Evolutionary conservation across 1,284 basidiomycete species (phyloP).

Genomic region (Puccinia coronata): DNA sequence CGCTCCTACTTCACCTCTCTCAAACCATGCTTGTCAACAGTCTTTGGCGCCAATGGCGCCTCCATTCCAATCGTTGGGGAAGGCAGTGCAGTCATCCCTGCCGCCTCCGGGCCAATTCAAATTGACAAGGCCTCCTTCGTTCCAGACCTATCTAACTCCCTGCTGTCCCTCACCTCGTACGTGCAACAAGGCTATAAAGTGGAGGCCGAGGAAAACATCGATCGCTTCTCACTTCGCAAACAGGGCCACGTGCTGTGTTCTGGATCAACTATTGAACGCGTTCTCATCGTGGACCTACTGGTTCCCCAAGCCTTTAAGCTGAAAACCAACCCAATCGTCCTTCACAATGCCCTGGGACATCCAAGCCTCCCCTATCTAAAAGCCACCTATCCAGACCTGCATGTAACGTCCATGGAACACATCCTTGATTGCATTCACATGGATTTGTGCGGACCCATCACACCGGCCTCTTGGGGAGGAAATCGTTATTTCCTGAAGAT

Average conservation of each 20-base stretch:
- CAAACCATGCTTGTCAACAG: neutral
- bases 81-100: neutral
- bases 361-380: neutral
- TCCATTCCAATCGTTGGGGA: neutral
- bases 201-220: too few species aligned
- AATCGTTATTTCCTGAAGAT: constrained; percentile 8
- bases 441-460: neutral
- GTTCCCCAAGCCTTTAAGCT: neutral
- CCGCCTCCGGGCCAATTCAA: neutral
- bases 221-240: too few species aligned
- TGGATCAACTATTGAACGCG: neutral
- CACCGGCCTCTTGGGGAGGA: constrained; percentile 1
- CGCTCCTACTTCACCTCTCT: neutral
- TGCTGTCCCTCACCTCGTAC: neutral
- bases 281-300: neutral
- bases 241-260: neutral
- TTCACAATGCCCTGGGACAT: neutral
- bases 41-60: neutral
- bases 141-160: neutral
- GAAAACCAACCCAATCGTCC: neutral
- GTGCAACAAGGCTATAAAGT: neutral
- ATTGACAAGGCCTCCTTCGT: neutral
- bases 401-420: neutral
- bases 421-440: neutral
- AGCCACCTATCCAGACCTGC: neutral